Conservation (phyloP, 768 basidiomycete species). For the Pisolithus tinctorius region DNA sequence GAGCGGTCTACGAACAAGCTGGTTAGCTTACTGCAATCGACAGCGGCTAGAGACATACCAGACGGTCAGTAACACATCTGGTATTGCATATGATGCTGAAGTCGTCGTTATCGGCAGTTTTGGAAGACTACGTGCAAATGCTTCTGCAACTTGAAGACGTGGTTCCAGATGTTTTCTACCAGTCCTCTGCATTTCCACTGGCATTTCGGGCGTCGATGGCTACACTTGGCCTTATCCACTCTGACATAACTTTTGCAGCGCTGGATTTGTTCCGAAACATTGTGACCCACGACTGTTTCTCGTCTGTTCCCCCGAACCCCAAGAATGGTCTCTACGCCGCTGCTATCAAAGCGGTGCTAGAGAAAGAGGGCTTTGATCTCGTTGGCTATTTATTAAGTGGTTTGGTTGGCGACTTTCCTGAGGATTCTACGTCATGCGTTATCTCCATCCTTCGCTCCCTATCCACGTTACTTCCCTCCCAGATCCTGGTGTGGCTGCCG, state of each 20-base stretch:
- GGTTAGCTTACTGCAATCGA: conserved; percentile 57
- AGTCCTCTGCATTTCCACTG: conserved; percentile 68
- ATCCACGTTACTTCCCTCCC: conserved; percentile 57
- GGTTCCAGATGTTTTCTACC: conserved; percentile 72
- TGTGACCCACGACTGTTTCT: conserved; percentile 66
- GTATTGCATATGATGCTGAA: background rate
- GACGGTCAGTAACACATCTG: conserved; percentile 60
- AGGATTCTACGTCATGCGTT: conserved; percentile 68
- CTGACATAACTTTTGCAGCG: conserved; percentile 75
- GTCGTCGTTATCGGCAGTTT: conserved; percentile 44
- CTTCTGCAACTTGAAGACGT: conserved; percentile 59
- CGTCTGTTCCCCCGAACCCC: conserved; percentile 43
- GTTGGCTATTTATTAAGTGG: conserved; percentile 66
- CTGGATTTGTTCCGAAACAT: conserved; percentile 76
- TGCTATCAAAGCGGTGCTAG: conserved; percentile 53
- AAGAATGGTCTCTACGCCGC: conserved; percentile 58
- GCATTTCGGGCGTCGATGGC: conserved; percentile 73
- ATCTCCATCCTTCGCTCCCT: conserved; percentile 73
- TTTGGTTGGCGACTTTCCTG: conserved; percentile 81
- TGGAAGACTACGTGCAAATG: conserved; percentile 91
- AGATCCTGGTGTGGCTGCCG: conserved; percentile 68
- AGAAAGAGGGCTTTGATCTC: conserved; percentile 69
- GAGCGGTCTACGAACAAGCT: conserved; percentile 73
- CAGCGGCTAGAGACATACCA: conserved; percentile 68
- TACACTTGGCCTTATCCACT: conserved; percentile 74